Base-by-base conservation (phyloP, 208 protist genomes). In the Trypanosoma cruzi region DNA sequence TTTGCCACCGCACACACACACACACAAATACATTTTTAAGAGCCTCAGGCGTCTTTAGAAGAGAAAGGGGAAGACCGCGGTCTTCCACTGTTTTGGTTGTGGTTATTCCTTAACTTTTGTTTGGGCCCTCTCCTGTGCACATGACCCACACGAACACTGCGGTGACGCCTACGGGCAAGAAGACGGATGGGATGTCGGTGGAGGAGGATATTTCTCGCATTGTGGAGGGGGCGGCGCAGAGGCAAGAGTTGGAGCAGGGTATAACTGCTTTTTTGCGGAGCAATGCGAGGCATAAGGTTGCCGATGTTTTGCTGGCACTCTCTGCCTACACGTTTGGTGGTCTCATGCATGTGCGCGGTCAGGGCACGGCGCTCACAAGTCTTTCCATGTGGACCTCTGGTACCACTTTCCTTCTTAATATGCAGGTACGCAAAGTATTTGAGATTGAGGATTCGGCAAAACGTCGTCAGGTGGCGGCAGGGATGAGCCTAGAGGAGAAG, bases 371-470 rank as follows among this genome's bases (percentile, higher is more conserved):
- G 0, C 80, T 92, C 37, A 85, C 80, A 53, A 68, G 86, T 60
- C 81, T 94, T 28, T 83, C 80, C 58, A 84, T 92, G 81, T 94
- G 89, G 86, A 78, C 82, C 0, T 84, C 84, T 1, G 89, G 89
- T 0, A 94, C 85, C 0, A 84, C 82, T 0, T 92, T 90, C 59
- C 60, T 91, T 14, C 70, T 94, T 24, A 89, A 88, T 54, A 73
- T 80, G 26, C 83, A 78, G 5, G 63, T 83, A 53, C 88, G 88
- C 10, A 78, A 75, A 11, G 66, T 82, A 57, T 74, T 75, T 88
- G 40, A 77, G 62, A 36, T 77, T 79, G 58, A 75, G 40, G 32
- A 64, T 75, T 34, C 61, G 54, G 56, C n/a, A 50, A 54, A 29
- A 31, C 71, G 71, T 20, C 40, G 34, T 34, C 29, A 65, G 37